These are phyloP conservation scores for Cryptosporidium ubiquitum DNA, from an alignment of 169 alveolate species.

Conservation along the genomic window DNA sequence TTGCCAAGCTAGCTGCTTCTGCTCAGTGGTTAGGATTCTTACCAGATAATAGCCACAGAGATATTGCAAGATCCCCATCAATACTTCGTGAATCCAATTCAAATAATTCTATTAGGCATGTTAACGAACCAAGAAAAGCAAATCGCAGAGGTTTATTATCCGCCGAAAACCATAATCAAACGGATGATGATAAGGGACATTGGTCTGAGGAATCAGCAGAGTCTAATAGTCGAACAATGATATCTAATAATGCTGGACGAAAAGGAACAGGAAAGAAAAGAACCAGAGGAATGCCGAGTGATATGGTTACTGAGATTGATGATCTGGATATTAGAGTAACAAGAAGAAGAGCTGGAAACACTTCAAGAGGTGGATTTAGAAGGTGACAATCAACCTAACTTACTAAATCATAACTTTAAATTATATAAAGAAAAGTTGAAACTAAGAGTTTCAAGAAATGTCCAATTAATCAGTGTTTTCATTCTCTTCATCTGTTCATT, in stretches of 20 bases:
- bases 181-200: slow-evolving; percentile 73
- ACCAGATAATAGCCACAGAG: slow-evolving; percentile 67
- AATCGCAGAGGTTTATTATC: slow-evolving; percentile 33
- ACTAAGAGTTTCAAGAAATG: background rate
- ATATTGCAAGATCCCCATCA: slow-evolving; percentile 71
- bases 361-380: slow-evolving; percentile 53
- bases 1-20: slow-evolving; percentile 66
- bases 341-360: slow-evolving; percentile 63
- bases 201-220: slow-evolving; percentile 74
- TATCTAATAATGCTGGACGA: slow-evolving; percentile 24
- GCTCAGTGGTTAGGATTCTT: slow-evolving; percentile 71
- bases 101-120: slow-evolving; percentile 16
- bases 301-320: slow-evolving; percentile 54
- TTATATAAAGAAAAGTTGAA: no score
- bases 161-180: slow-evolving; percentile 23
- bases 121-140: slow-evolving; percentile 37
- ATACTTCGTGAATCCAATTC: slow-evolving; percentile 39
- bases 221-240: slow-evolving; percentile 61
- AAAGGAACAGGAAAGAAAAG: slow-evolving; percentile 71
- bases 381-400: background rate
- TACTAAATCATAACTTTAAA: background rate
- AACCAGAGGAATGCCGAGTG: slow-evolving; percentile 74
- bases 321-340: slow-evolving; percentile 70
- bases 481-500: background rate
- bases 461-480: no score